These are phyloP conservation scores for Lyophyllum semitale DNA, from an alignment of 768 basidiomycete genomes.

Conservation along the genomic window DNA sequence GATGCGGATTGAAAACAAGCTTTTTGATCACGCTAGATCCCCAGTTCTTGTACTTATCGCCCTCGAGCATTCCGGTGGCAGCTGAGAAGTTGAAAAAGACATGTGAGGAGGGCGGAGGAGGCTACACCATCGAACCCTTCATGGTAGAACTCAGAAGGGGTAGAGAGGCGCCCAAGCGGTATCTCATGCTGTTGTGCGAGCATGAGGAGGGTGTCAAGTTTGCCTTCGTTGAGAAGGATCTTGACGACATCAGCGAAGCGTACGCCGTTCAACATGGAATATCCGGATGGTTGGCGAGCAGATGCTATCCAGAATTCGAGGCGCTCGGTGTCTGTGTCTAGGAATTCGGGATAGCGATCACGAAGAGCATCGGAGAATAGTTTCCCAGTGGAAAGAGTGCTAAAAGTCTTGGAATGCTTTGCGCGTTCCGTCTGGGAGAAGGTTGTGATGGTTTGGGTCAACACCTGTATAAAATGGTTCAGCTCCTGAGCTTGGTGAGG, in stretches of 20 bases:
- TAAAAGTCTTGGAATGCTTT: slow-evolving; percentile 4
- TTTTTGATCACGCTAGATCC: neutral
- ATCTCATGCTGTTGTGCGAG: slow-evolving; percentile 1
- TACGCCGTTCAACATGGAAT: neutral
- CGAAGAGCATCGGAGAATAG: slow-evolving; percentile 4
- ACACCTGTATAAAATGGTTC: slow-evolving; percentile 3
- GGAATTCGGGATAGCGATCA: neutral
- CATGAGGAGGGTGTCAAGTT: neutral
- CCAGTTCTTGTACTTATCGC: neutral
- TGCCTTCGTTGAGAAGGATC: slow-evolving; percentile 4
- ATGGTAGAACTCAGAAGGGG: neutral
- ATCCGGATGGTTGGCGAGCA: no score
- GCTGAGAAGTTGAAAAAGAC: neutral
- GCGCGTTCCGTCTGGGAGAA: slow-evolving; percentile 12
- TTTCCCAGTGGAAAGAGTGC: neutral
- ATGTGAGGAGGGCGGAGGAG: neutral
- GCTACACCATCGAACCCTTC: neutral
- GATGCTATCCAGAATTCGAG: neutral
- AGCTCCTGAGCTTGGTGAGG: slow-evolving; percentile 2
- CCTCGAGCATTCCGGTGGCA: neutral
- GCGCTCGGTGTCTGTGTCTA: neutral
- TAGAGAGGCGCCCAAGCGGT: neutral
- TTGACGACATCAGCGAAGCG: neutral
- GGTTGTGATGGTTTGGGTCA: neutral
- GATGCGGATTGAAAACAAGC: neutral